Evolutionary conservation across 163 green algal genomes (phyloP).

Genomic region (Scenedesmus sp.): DNA sequence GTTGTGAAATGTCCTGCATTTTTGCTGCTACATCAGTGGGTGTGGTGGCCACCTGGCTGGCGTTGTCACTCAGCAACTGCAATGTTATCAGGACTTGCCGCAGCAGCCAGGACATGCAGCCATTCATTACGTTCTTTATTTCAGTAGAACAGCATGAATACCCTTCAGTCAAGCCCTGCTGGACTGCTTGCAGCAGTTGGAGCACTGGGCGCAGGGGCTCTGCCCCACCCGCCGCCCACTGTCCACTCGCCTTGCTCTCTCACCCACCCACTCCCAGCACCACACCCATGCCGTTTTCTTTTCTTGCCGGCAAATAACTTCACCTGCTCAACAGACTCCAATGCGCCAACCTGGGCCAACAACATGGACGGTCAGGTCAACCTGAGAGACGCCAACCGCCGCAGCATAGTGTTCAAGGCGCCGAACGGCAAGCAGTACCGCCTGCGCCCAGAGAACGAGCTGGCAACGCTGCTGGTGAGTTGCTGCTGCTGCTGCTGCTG

Average conservation of each 20-base stretch:
- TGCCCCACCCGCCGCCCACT: background rate
- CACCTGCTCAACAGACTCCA: constrained; percentile 75
- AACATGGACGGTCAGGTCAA: constrained; percentile 90
- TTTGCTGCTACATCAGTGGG: background rate
- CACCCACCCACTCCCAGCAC: background rate
- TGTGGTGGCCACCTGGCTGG: background rate
- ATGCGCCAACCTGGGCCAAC: constrained; percentile 87
- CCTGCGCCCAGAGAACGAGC: constrained; percentile 60
- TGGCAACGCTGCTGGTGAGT: constrained; percentile 70
- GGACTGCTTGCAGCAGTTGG: background rate
- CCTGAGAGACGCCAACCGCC: constrained; percentile 80
- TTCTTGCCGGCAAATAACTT: background rate
- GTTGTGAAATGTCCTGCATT: no score
- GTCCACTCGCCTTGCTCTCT: background rate
- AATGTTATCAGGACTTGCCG: background rate
- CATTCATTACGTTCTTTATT: background rate
- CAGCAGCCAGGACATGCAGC: background rate
- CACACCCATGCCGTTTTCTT: background rate
- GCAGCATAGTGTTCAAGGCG: constrained; percentile 76
- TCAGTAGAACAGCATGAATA: background rate
- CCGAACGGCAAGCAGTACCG: constrained; percentile 66
- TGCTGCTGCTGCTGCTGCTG: constrained; percentile 8
- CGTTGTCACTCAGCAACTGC: background rate
- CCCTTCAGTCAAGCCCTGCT: background rate
- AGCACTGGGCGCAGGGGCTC: background rate